These are phyloP conservation scores for Aethionema arabicum DNA, from an alignment of 345 rosid species.

Conservation along the genomic window DNA sequence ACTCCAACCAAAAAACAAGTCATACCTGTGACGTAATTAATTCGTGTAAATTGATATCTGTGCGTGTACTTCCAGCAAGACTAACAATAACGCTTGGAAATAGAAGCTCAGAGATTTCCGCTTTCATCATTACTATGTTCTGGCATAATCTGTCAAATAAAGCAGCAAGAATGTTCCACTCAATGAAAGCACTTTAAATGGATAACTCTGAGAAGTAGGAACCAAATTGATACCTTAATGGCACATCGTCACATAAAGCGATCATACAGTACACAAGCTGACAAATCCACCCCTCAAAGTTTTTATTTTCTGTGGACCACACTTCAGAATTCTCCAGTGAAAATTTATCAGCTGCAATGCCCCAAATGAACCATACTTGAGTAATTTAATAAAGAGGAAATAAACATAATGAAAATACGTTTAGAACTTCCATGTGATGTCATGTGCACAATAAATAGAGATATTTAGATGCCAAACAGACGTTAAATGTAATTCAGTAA, in stretches of 20 bases:
- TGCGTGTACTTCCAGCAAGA: conserved; percentile 62
- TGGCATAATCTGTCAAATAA: conserved; percentile 71
- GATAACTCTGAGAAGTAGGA: conserved; percentile 17
- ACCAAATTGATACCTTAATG: conserved; percentile 56
- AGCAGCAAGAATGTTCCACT: conserved; percentile 24
- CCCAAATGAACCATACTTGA: conserved; percentile 29
- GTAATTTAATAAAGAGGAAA: conserved; percentile 14
- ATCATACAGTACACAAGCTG: conserved; percentile 75
- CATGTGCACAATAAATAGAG: conserved; percentile 9
- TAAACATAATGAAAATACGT: conserved; percentile 8
- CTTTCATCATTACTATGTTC: conserved; percentile 71
- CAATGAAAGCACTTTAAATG: not conserved
- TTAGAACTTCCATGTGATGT: conserved; percentile 12
- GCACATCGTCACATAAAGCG: conserved; percentile 69
- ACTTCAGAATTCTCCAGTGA: conserved; percentile 59
- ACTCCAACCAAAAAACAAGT: conserved; percentile 6
- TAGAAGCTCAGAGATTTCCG: conserved; percentile 89
- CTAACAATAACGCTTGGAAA: conserved; percentile 72
- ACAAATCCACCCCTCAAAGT: conserved; percentile 86
- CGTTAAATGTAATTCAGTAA: conserved; percentile 8
- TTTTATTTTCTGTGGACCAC: conserved; percentile 76
- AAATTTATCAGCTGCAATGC: conserved; percentile 54
- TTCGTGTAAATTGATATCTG: conserved; percentile 49
- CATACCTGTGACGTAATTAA: conserved; percentile 72
- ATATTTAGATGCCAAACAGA: not conserved